Evolutionary conservation across 768 basidiomycete species (phyloP), one percentile per base, ranked within the genome.

Genomic region (Stropharia rugosoannulata): DNA sequence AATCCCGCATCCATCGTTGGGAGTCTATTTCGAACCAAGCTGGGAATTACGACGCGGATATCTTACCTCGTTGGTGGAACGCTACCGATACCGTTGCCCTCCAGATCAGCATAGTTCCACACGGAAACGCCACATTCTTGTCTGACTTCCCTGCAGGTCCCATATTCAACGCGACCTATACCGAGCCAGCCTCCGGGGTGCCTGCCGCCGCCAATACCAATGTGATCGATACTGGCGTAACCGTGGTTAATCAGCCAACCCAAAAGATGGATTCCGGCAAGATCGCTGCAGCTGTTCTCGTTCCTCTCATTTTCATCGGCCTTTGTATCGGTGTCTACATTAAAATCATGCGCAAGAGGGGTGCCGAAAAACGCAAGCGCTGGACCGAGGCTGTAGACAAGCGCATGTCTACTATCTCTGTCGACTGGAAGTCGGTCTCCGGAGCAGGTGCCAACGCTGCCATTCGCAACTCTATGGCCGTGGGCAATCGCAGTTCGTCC

Each of bases 391-490:
- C 75, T 9, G 69, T 93, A 68, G 90, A 93, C 73, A 84, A 83
- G 68, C 87, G 90, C 68, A 92, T 93, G 90, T 87, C 84, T 2
- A 89, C 86, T 47, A 89, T 92, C 60, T 86, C 84, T 5, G 73
- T 79, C 16, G 87, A 91, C 64, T 93, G 90, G 90, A 87, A 86
- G 67, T 77, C 80, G 42, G 84, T 91, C 62, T 82, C 86, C 7
- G 73, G 76, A 5, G 85, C 81, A 4, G 90, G 89, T 46, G 91
- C 90, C 0, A 75, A 76, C 18, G 88, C 85, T 35, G 91, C 89
- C 10, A 86, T 93, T 59, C 82, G 90, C 56, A 79, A 77, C 61
- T 85, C 82, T 41, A 84, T 90, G 27, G 85, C 85, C 4, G 70
- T 80, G 36, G 67, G 64, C 13, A 66, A 68, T 44, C 75, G 82